Conservation (phyloP, 768 basidiomycete genomes). For the Auricularia heimuer region DNA sequence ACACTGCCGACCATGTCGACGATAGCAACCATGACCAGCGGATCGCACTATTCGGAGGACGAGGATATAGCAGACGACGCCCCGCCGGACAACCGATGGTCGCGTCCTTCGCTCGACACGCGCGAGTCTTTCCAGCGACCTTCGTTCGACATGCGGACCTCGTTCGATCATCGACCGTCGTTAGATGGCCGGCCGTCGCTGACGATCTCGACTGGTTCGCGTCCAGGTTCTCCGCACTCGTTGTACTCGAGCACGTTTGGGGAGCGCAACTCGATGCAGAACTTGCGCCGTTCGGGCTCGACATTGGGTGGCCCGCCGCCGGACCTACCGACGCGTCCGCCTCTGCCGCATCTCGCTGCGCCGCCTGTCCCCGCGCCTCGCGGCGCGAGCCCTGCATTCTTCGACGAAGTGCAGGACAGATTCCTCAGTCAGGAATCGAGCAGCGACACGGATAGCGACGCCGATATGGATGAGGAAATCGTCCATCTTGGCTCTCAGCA, state of each 20-base stretch:
- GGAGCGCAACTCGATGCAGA: not conserved
- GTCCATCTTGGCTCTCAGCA: not conserved
- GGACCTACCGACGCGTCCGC: not conserved
- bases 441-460: not conserved
- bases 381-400: not conserved
- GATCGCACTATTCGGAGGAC: slow-evolving; percentile 15
- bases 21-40: slow-evolving; percentile 8
- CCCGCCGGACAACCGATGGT: slow-evolving; percentile 50
- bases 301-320: not conserved
- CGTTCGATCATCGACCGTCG: not conserved
- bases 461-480: not conserved
- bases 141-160: not conserved
- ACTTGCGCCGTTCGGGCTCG: too few species aligned
- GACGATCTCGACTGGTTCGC: not conserved
- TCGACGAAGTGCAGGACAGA: slow-evolving; percentile 1
- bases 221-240: not conserved
- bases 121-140: not conserved
- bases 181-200: not conserved
- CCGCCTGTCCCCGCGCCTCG: not conserved
- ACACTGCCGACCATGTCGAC: not conserved
- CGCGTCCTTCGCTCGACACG: slow-evolving; percentile 35
- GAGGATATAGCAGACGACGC: slow-evolving; percentile 29
- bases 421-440: not conserved
- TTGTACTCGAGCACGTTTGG: not conserved
- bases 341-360: not conserved